Base-by-base conservation (phyloP, 441 rosid genomes). In the Flueggea neowawraea region DNA sequence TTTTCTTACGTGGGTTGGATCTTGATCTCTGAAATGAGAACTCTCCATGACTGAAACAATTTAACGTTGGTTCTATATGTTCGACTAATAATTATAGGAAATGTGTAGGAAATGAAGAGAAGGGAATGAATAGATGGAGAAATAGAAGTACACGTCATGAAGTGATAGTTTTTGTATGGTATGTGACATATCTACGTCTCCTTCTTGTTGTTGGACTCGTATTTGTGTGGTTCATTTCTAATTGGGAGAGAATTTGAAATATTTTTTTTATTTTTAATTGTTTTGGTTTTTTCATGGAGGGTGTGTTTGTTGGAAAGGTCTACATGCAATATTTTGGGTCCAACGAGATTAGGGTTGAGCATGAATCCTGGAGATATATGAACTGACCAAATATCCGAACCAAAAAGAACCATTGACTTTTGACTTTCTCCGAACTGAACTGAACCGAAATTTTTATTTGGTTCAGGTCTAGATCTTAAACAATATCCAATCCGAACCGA, bases 131-230 rank as follows among this genome's bases (percentile, higher is more conserved):
- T 60, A 78, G 62, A 43, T 28, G 57, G 84, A 82, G 52, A 8
- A 68, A 59, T 52, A 60, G 56, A 48, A 63, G 13, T 31, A 69
- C 81, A 76, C 85, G 86, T 83, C 76, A 31, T 59, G 17, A 16
- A 31, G 54, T 52, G 28, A 10, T 71, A 47, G 50, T 62, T 61
- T 57, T 57, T 77, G 70, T 74, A 77, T 78, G 95, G 89, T 52
- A 9, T 45, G 12, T 15, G 73, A 73, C 66, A 62, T 53, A 55
- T 71, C 82, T 70, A 80, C 86, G 85, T 75, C 53, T 66, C 65
- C 22, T 22, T 61, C 52, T 33, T 33, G 49, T 10, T 53, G 2
- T 9, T 13, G 58, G 64, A 33, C 54, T 63, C 32, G 55, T 5
- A 10, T 64, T 61, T 67, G 70, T 75, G 84, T 82, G 86, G 82